Base-by-base conservation (phyloP, 306 rosid genomes). In the Trifolium fragiferum region DNA sequence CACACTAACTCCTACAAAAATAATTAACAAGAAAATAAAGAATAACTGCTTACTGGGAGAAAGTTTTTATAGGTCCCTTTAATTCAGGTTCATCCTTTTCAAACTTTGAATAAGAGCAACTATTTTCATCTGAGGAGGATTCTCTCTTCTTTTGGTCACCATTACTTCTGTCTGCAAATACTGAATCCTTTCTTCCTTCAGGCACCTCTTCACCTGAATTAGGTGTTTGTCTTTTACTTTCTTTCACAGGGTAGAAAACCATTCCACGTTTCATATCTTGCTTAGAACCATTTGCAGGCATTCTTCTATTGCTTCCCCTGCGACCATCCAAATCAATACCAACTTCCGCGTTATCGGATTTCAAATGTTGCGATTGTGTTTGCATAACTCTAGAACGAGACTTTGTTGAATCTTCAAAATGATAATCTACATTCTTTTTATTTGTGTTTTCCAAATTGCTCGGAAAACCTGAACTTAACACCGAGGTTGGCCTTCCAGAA, bases 51-150 rank as follows among this genome's bases (percentile, higher is more conserved):
- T 89, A 94, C 98, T 94, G 97, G 76, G 92, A 81, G 33, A 82
- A 78, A 83, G 85, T 84, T 73, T 70, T 82, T 86, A 94, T 92
- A 18, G 96, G 87, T 63, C 95, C 98, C 89, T 82, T 95, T 66
- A 87, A 80, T 77, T 95, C 98, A 23, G 99, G 93, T 82, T 90
- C 86, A 47, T 90, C 95, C 85, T 90, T 95, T 70, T 90, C 99
- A 49, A 89, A 95, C 81, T 92, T 92, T 14, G 98, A 86, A 86
- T 87, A 95, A 46, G 99, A 92, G 84, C 96, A 93, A 82, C 99
- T 92, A 72, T 92, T 95, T 82, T 95, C 98, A 80, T 92, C 99
- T 35, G 97, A 95, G 74, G 99, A 92, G 6, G 99, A 92, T 82
- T 94, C 99, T 80, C 96, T 86, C 76, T 94, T 94, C 86, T 87